Percentiles rank a stretch among this genome's conserved stretches.
Evolutionary conservation across 2,329 filamentous ascomycete genomes (phyloP).

Genomic region (Furcasterigmium sp.): DNA sequence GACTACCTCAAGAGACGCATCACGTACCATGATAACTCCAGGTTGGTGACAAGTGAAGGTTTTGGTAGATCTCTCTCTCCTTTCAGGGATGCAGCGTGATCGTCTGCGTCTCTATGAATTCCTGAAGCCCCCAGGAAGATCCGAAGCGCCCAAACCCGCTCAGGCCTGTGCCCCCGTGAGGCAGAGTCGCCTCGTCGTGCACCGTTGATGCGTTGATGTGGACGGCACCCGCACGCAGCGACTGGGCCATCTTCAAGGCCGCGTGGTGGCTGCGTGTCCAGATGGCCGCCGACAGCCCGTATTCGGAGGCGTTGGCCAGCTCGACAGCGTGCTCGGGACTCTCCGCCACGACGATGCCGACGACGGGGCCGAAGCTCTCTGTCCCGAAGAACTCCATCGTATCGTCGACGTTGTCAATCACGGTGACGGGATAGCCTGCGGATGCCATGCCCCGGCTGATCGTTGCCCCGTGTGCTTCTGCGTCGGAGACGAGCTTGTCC

Average conservation of each 20-base stretch:
- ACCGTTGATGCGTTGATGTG: constrained; percentile 38
- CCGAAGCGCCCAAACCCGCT: constrained; percentile 37
- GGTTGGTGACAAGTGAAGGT: no score
- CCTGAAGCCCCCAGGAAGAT: constrained; percentile 25
- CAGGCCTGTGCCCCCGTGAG: constrained; percentile 34
- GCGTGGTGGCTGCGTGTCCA: constrained; percentile 48
- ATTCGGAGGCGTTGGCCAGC: constrained; percentile 38
- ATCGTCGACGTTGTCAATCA: constrained; percentile 19
- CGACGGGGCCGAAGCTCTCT: constrained; percentile 25
- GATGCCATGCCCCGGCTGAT: constrained; percentile 44
- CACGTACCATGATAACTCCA: no score
- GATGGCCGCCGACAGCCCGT: constrained; percentile 50
- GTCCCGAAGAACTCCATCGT: constrained; percentile 19
- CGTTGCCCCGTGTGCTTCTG: constrained; percentile 52
- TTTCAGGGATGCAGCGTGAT: no score
- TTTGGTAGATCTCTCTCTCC: no score
- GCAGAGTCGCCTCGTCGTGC: constrained; percentile 35
- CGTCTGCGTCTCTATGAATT: constrained; percentile 30
- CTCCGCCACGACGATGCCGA: constrained; percentile 19
- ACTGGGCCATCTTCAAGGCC: constrained; percentile 32
- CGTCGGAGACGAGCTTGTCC: constrained; percentile 43
- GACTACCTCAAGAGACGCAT: no score
- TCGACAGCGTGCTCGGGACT: constrained; percentile 25
- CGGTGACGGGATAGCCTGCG: constrained; percentile 16
- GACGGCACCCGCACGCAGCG: constrained; percentile 49